phyloP scores from a whole-genome alignment of 1,284 basidiomycete genomes.

The Apiotrichum veenhuisii region DNA sequence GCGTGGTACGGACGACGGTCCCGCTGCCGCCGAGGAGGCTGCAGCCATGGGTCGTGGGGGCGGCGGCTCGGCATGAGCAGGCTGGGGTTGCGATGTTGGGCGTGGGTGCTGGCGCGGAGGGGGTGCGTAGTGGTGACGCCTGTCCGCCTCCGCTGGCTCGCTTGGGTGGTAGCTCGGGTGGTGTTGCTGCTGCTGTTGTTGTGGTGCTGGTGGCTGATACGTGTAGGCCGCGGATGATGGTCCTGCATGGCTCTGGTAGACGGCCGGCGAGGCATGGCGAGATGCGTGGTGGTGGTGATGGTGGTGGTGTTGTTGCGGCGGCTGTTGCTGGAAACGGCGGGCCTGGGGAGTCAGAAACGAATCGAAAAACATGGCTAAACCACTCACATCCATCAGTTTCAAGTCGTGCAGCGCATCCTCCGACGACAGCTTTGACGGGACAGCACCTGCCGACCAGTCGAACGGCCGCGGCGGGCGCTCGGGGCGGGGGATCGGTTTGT shows the following conservation, averaged over 20 bases:
- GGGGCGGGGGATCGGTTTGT: constrained; percentile 38
- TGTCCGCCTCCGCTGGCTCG: constrained; percentile 4
- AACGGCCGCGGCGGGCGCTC: constrained; percentile 26
- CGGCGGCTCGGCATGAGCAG: background rate
- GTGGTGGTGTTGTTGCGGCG: background rate
- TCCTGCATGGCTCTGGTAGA: constrained; percentile 17
- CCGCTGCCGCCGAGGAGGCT: background rate
- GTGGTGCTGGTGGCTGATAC: constrained; percentile 18
- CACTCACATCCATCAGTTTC: constrained; percentile 43
- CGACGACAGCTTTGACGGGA: constrained; percentile 27
- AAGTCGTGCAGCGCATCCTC: constrained; percentile 40
- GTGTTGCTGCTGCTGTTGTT: constrained; percentile 8
- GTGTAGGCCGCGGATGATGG: constrained; percentile 12
- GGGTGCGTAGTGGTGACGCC: constrained; percentile 2
- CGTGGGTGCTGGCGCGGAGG: background rate
- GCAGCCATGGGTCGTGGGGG: background rate
- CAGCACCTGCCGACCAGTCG: constrained; percentile 43
- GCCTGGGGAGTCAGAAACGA: background rate
- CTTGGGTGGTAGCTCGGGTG: constrained; percentile 10
- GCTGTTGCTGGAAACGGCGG: background rate
- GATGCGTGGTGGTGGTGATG: constrained; percentile 13
- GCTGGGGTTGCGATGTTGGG: background rate
- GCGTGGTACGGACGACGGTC: background rate
- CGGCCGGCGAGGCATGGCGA: constrained; percentile 34
- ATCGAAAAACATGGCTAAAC: background rate